These are phyloP conservation scores for Gorgonomyces haynaldii DNA, from an alignment of 192 early-diverging fungal species.

Conservation along the genomic window DNA sequence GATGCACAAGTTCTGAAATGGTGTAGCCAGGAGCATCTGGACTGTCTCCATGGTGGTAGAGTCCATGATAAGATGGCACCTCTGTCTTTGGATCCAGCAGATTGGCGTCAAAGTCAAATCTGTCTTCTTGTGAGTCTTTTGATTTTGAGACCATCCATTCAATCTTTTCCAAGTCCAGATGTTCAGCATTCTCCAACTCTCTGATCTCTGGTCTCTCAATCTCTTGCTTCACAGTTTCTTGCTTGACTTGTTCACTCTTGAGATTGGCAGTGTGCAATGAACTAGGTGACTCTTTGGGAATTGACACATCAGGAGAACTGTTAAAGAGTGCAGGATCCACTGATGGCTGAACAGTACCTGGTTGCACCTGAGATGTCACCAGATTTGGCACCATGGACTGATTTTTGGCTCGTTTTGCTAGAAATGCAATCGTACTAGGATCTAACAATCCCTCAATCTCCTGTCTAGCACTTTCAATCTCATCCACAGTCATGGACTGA, in stretches of 20 bases:
- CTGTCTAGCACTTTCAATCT: conserved; percentile 55
- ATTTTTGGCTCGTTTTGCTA: conserved; percentile 34
- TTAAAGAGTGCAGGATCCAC: too few species aligned
- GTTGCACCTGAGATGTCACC: too few species aligned
- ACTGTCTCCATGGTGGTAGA: conserved; percentile 85
- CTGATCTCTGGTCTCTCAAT: conserved; percentile 13
- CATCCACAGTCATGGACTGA: conserved; percentile 53
- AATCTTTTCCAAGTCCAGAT: conserved; percentile 3
- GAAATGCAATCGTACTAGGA: conserved; percentile 49
- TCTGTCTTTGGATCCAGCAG: conserved; percentile 42
- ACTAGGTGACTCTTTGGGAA: background rate
- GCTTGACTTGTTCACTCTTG: background rate
- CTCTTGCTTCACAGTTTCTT: background rate
- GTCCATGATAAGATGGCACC: conserved; percentile 48
- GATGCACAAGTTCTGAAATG: conserved; percentile 63
- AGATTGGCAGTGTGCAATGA: background rate
- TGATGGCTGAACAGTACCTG: conserved; percentile 2
- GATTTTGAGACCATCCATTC: background rate
- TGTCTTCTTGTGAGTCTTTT: conserved; percentile 18
- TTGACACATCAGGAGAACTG: too few species aligned
- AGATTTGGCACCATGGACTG: too few species aligned
- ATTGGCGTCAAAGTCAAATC: conserved; percentile 73
- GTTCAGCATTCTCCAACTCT: background rate
- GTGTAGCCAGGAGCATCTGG: conserved; percentile 81
- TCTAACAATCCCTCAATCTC: conserved; percentile 56